Base-by-base conservation (phyloP, 2,329 filamentous ascomycete genomes). In the Monosporascus sp. region DNA sequence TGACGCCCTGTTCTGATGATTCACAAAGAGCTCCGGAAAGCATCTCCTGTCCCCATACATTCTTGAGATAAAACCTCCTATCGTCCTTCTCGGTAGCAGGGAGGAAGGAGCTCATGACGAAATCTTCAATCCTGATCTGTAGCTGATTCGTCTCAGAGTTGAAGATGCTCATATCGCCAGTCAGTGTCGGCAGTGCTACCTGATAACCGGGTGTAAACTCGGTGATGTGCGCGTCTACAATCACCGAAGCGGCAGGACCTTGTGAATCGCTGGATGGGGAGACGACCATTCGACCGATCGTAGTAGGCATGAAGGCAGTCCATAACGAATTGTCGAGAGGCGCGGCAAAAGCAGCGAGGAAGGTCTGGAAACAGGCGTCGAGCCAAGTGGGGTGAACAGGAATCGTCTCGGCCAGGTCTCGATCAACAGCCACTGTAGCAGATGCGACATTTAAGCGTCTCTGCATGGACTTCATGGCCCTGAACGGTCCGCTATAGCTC, bases 301-400 rank as follows among this genome's bases (percentile, higher is more conserved):
- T 9, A 24, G 31, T 49, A 18, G 47, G 47, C 17, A 49, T 22
- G 37, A 49, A 49, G 7, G 47, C 35, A 6, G 47, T 38, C 47
- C 47, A 49, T 18, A 49, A 24, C 22, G 15, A 22, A 3, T 38
- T 22, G 24, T 49, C 47, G 17, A 22, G 31, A 15, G 47, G 47
- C 5, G 47, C 47, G 8, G 47, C 35, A 3, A 37, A 38, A 7
- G 47, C 47, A n/a, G 37, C 27, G 35, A 49, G 39, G 27, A 49
- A 22, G n/a, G 47, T 8, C 47, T 49, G 47, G 31, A 49, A 37
- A 38, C 47, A 37, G 6, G 39, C 47, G 47, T 49, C 47, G 14
- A 49, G 18, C 47, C 47, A 49, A 38, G 24, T 38, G 11, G 47
- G 47, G 37, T 49, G 47, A 7, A 49, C 47, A 22, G 47, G 31